Conservation (phyloP, 2,329 filamentous ascomycete species). For the Clarireedia monteithiana region DNA sequence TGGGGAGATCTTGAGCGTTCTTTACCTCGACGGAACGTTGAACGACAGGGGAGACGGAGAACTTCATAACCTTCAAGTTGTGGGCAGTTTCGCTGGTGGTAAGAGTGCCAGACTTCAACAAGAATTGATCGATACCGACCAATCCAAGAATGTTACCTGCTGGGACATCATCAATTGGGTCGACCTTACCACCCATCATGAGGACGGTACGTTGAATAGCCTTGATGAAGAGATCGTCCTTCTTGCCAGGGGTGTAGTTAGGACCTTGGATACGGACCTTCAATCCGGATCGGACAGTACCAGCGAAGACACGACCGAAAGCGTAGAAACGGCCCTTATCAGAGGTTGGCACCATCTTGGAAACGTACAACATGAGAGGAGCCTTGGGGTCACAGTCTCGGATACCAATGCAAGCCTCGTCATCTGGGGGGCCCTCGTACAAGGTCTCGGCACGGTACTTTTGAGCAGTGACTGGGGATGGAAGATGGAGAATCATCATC, state of each 20-base stretch:
- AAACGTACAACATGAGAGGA: conserved; percentile 99
- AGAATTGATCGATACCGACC: conserved; percentile 99
- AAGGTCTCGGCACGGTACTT: conserved; percentile 97
- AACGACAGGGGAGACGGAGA: conserved; percentile 98
- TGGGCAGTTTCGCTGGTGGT: conserved; percentile 95
- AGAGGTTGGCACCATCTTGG: conserved; percentile 99
- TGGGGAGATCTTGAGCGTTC: conserved; percentile 99
- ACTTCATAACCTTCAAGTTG: conserved; percentile 99
- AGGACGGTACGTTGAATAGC: conserved; percentile 98
- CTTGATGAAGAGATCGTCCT: conserved; percentile 99
- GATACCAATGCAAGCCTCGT: conserved; percentile 91
- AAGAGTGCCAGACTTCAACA: conserved; percentile 99
- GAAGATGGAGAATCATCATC: conserved; percentile 99
- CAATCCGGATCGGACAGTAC: conserved; percentile 94
- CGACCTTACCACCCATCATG: conserved; percentile 99
- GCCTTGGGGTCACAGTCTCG: conserved; percentile 97
- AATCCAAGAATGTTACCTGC: conserved; percentile 99
- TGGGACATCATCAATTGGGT: conserved; percentile 97
- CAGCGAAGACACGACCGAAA: conserved; percentile 99
- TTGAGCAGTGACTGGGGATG: conserved; percentile 92
- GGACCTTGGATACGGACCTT: conserved; percentile 99
- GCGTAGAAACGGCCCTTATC: conserved; percentile 99
- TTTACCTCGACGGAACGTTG: conserved; percentile 98
- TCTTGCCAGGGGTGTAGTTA: conserved; percentile 97
- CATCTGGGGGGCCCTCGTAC: conserved; percentile 94